These are phyloP conservation scores for Xylaria acuta DNA, from an alignment of 495 filamentous ascomycete species.

Conservation along the genomic window DNA sequence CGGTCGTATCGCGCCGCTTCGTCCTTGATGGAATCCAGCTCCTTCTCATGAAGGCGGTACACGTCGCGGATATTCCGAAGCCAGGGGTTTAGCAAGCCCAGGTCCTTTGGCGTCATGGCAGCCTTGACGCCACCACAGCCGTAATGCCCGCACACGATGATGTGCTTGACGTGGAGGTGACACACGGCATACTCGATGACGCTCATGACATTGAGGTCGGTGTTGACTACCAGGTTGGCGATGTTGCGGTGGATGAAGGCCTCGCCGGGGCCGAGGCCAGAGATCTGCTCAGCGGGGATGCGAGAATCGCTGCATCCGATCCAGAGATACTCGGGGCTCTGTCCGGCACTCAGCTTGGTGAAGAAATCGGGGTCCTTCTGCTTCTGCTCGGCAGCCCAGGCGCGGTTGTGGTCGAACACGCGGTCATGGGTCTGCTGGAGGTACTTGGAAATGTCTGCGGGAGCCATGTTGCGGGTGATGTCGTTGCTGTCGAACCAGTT, in stretches of 20 bases:
- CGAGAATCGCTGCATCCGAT: slow-evolving; percentile 70
- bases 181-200: slow-evolving; percentile 67
- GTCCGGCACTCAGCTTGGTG: slow-evolving; percentile 56
- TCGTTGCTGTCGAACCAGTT: background rate
- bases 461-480: slow-evolving; percentile 33
- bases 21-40: slow-evolving; percentile 59
- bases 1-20: slow-evolving; percentile 56
- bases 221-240: slow-evolving; percentile 65
- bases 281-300: slow-evolving; percentile 66
- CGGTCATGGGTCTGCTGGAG: slow-evolving; percentile 56
- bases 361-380: slow-evolving; percentile 63
- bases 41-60: slow-evolving; percentile 61
- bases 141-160: slow-evolving; percentile 70
- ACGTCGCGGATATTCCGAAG: slow-evolving; percentile 67
- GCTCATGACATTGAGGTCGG: slow-evolving; percentile 65
- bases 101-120: slow-evolving; percentile 62
- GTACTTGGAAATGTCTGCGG: slow-evolving; percentile 50
- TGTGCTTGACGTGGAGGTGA: slow-evolving; percentile 67
- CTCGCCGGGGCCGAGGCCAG: slow-evolving; percentile 64
- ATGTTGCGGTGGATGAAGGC: slow-evolving; percentile 70
- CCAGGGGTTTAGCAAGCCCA: slow-evolving; percentile 67
- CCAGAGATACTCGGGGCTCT: slow-evolving; percentile 67
- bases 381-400: slow-evolving; percentile 60
- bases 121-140: slow-evolving; percentile 70
- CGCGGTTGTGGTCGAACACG: slow-evolving; percentile 61